Percentiles rank a stretch among this genome's conserved stretches.
These are phyloP conservation scores for Leucocoprinus birnbaumii DNA, from an alignment of 768 basidiomycete genomes.

Conservation along the genomic window DNA sequence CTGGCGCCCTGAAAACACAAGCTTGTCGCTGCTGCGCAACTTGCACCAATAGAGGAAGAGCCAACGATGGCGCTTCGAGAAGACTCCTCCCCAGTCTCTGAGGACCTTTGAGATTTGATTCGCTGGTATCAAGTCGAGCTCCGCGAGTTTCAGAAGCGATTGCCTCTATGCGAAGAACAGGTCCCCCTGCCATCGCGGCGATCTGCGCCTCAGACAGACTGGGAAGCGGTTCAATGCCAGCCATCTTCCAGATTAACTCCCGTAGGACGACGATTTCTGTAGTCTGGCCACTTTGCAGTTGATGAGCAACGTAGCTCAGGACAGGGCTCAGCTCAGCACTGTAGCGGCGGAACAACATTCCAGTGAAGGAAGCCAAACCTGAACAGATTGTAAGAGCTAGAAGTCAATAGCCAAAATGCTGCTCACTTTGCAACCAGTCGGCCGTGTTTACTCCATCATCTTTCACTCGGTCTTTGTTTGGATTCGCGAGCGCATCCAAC, in stretches of 20 bases:
- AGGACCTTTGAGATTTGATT: slow-evolving; percentile 63
- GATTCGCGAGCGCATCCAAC: slow-evolving; percentile 84
- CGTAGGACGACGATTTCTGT: slow-evolving; percentile 90
- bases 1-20: slow-evolving; percentile 71
- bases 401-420: slow-evolving; percentile 18
- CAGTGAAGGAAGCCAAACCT: slow-evolving; percentile 93
- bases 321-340: slow-evolving; percentile 80
- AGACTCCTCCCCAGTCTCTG: slow-evolving; percentile 63
- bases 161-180: slow-evolving; percentile 82
- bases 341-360: slow-evolving; percentile 87
- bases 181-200: slow-evolving; percentile 87
- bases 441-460: slow-evolving; percentile 89
- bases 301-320: slow-evolving; percentile 88
- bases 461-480: slow-evolving; percentile 78
- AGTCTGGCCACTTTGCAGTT: slow-evolving; percentile 77
- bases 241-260: slow-evolving; percentile 94
- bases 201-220: slow-evolving; percentile 89
- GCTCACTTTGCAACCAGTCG: slow-evolving; percentile 91
- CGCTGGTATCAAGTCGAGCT: slow-evolving; percentile 64
- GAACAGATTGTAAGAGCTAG: slow-evolving; percentile 11
- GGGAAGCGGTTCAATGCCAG: slow-evolving; percentile 88
- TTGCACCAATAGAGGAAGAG: slow-evolving; percentile 87
- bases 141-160: slow-evolving; percentile 79
- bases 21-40: slow-evolving; percentile 89
- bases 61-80: slow-evolving; percentile 61